Evolutionary conservation across 768 basidiomycete genomes (phyloP).

Genomic region (Boletus subcaerulescens): DNA sequence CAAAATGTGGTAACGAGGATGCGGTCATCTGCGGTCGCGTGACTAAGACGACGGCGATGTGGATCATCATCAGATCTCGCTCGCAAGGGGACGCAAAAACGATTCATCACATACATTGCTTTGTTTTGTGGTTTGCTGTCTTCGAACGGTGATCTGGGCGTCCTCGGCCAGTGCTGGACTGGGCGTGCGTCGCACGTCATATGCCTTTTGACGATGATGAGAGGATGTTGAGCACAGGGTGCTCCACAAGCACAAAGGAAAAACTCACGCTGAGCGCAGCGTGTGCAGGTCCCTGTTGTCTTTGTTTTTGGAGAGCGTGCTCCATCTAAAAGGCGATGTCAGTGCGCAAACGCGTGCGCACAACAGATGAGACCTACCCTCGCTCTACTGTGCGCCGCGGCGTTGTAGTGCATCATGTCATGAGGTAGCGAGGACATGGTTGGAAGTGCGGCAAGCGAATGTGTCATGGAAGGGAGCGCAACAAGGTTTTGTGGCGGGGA

Average conservation of each 20-base stretch:
- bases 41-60: constrained; percentile 18
- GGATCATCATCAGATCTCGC: constrained; percentile 13
- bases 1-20: constrained; percentile 11
- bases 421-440: constrained; percentile 30
- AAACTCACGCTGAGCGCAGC: constrained; percentile 25
- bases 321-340: constrained; percentile 28
- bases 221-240: not conserved
- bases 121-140: constrained; percentile 28
- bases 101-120: constrained; percentile 7
- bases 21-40: constrained; percentile 30
- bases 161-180: constrained; percentile 33
- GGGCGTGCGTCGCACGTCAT: constrained; percentile 31
- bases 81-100: not conserved
- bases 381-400: constrained; percentile 29
- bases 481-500: constrained; percentile 30
- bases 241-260: constrained; percentile 1
- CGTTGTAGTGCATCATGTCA: constrained; percentile 33
- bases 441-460: constrained; percentile 31
- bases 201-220: constrained; percentile 14
- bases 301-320: constrained; percentile 29
- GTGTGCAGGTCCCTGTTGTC: constrained; percentile 25
- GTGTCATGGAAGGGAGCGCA: constrained; percentile 32
- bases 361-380: constrained; percentile 15
- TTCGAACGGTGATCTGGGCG: constrained; percentile 31
- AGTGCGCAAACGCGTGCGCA: not conserved